A percentile compares a stretch with the other conserved stretches of the same genome.
Evolutionary conservation across 306 rosid species (phyloP).

Genomic region (Cicer bijugum): DNA sequence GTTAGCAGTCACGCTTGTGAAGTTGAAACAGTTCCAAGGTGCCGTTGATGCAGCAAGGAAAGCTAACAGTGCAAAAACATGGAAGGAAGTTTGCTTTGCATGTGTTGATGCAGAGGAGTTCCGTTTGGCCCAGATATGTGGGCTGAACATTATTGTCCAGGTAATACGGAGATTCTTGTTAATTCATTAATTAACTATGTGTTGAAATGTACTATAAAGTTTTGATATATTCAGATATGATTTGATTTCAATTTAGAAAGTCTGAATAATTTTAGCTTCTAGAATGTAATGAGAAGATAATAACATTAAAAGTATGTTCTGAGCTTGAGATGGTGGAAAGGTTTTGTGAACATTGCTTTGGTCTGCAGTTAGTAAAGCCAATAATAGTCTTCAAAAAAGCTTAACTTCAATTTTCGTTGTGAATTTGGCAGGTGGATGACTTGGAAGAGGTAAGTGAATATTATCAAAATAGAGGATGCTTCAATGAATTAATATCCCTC

Average conservation of each 20-base stretch:
- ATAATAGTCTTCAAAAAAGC: slow-evolving; percentile 3
- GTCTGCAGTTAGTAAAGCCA: slow-evolving; percentile 34
- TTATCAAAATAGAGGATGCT: slow-evolving; percentile 98
- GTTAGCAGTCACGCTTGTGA: slow-evolving; percentile 92
- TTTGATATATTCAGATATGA: slow-evolving; percentile 21
- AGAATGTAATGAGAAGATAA: slow-evolving; percentile 35
- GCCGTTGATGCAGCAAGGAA: slow-evolving; percentile 99
- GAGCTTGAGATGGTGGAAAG: slow-evolving; percentile 29
- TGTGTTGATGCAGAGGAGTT: slow-evolving; percentile 99
- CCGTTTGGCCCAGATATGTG: slow-evolving; percentile 99
- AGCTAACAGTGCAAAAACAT: slow-evolving; percentile 98
- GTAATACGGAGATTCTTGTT: slow-evolving; percentile 48
- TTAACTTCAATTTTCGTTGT: slow-evolving; percentile 28
- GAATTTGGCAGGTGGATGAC: slow-evolving; percentile 84
- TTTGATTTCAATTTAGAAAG: slow-evolving; percentile 2
- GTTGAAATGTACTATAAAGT: slow-evolving; percentile 19
- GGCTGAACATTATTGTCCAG: slow-evolving; percentile 96
- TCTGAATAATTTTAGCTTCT: slow-evolving; percentile 27
- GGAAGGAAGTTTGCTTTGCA: slow-evolving; percentile 99
- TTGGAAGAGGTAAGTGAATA: slow-evolving; percentile 98
- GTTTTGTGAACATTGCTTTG: slow-evolving; percentile 22
- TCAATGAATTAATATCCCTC: slow-evolving; percentile 93
- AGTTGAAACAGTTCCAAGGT: slow-evolving; percentile 92
- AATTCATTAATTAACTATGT: slow-evolving; percentile 7
- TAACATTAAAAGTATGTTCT: slow-evolving; percentile 21